Percentiles rank a stretch among this genome's conserved stretches.
These are phyloP conservation scores for Eucalyptus regnans DNA, from an alignment of 345 rosid genomes.

Conservation along the genomic window DNA sequence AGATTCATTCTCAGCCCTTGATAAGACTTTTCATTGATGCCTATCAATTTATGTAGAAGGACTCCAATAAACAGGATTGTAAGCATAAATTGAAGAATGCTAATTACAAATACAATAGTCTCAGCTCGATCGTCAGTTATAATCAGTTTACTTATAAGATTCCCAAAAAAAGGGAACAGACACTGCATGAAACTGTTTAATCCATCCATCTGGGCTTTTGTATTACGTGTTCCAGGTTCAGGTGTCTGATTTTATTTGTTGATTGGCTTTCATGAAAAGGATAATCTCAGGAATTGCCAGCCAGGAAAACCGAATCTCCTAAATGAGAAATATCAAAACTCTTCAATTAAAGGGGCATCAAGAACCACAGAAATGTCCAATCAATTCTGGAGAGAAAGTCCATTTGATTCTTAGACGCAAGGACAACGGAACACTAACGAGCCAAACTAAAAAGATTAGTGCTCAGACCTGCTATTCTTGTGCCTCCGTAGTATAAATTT, in stretches of 20 bases:
- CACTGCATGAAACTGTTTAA: not conserved
- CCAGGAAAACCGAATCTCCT: not conserved
- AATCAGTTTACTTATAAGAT: not conserved
- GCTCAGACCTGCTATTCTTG: conserved; percentile 50
- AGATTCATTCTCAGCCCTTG: not conserved
- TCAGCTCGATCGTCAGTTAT: not conserved
- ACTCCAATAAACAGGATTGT: not conserved
- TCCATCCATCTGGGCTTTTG: not conserved
- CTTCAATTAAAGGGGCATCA: not conserved
- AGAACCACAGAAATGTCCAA: not conserved
- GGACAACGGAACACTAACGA: not conserved
- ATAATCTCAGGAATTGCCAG: not conserved
- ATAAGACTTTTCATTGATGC: not conserved
- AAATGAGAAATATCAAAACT: not conserved
- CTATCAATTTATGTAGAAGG: no score
- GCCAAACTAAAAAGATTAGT: not conserved
- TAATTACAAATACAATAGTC: not conserved
- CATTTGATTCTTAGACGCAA: not conserved
- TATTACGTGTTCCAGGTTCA: not conserved
- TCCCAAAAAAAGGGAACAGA: not conserved
- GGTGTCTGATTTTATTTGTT: not conserved
- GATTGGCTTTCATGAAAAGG: not conserved
- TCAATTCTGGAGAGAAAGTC: not conserved
- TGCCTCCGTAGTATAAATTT: conserved; percentile 75
- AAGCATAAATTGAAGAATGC: not conserved